Percentiles rank a stretch among this genome's conserved stretches.
Evolutionary conservation across 768 basidiomycete genomes (phyloP).

Genomic region (Melanogaster broomeanus): DNA sequence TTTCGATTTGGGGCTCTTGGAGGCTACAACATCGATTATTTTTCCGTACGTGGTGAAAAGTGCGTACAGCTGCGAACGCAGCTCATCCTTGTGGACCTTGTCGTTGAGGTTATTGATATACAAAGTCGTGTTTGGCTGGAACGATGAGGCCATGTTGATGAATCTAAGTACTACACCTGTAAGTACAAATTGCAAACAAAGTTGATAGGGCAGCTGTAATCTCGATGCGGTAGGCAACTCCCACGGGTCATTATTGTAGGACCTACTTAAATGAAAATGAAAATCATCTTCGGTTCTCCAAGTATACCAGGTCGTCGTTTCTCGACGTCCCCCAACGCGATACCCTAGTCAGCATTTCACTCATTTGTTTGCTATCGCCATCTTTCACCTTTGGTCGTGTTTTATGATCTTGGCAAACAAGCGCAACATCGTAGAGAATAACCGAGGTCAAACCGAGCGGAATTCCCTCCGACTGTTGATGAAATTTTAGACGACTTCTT

Average conservation of each 20-base stretch:
- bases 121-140: slow-evolving; percentile 83
- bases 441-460: slow-evolving; percentile 2
- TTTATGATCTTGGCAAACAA: slow-evolving; percentile 34
- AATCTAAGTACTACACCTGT: slow-evolving; percentile 28
- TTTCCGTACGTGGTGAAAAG: slow-evolving; percentile 94
- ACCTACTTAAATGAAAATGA: too few relatives aligned
- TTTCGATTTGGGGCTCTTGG: slow-evolving; percentile 81
- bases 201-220: too few relatives aligned
- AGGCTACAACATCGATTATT: slow-evolving; percentile 90
- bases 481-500: slow-evolving; percentile 37
- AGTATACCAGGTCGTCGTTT: slow-evolving; percentile 7
- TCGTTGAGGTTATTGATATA: slow-evolving; percentile 94
- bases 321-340: slow-evolving; percentile 1
- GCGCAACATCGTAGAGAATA: slow-evolving; percentile 30
- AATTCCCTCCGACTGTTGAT: slow-evolving; percentile 23
- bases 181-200: not conserved
- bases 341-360: not conserved
- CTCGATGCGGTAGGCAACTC: slow-evolving; percentile 23
- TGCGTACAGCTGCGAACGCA: slow-evolving; percentile 77
- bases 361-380: slow-evolving; percentile 7
- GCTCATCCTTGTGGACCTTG: slow-evolving; percentile 89
- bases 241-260: slow-evolving; percentile 9
- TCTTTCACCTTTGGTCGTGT: slow-evolving; percentile 21
- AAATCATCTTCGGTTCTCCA: too few relatives aligned
- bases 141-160: slow-evolving; percentile 45